These are phyloP conservation scores for Skeletonema grethae DNA, from an alignment of 108 stramenopile species.

Conservation along the genomic window DNA sequence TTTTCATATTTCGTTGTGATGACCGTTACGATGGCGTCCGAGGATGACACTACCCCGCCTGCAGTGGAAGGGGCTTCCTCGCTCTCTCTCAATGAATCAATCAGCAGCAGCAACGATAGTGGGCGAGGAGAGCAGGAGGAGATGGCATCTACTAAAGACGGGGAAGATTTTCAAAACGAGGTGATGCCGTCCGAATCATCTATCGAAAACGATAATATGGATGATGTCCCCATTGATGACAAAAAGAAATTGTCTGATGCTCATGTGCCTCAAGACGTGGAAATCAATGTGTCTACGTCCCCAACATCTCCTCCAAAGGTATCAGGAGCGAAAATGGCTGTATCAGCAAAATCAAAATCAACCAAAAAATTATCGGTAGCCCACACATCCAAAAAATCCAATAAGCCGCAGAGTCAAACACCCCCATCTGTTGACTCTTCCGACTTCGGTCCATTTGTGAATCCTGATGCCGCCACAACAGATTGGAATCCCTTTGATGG, in stretches of 20 bases:
- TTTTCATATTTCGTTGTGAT: not conserved
- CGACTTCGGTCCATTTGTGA: slow-evolving; percentile 21
- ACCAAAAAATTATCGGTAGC: not conserved
- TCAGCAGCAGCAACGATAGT: not conserved
- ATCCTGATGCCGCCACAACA: slow-evolving; percentile 5
- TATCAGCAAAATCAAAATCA: not conserved
- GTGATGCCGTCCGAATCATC: not conserved
- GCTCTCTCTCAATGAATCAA: not conserved
- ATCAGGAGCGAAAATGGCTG: not conserved
- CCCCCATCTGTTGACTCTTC: not conserved
- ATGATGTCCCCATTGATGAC: not conserved
- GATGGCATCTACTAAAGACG: not conserved
- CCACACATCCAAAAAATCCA: not conserved
- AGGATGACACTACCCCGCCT: not conserved
- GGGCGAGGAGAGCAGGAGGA: not conserved
- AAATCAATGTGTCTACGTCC: not conserved
- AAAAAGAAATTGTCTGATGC: not conserved
- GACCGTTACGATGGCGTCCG: not conserved
- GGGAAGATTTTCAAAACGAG: not conserved
- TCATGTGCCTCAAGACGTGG: not conserved
- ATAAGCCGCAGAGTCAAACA: not conserved
- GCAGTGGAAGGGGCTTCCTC: not conserved
- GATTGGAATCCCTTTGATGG: slow-evolving; percentile 39
- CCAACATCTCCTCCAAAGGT: not conserved
- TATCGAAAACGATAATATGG: not conserved